Conservation (phyloP, 2,329 filamentous ascomycete genomes). For the Aureobasidium sp. region DNA sequence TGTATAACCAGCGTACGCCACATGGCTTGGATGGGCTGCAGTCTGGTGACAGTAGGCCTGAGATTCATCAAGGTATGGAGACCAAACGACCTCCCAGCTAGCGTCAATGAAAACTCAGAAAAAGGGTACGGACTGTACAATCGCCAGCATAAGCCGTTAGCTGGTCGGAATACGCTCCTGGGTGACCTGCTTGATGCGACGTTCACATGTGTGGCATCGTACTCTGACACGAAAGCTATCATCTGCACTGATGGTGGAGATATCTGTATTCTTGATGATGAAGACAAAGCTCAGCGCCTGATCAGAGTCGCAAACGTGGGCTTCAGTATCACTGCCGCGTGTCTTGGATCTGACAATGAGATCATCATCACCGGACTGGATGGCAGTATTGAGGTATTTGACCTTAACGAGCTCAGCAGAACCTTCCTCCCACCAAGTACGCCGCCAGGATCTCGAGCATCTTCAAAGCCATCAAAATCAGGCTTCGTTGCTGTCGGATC, state of each 20-base stretch:
- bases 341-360: constrained; percentile 61
- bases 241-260: constrained; percentile 90
- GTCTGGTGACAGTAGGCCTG: constrained; percentile 86
- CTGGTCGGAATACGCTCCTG: constrained; percentile 83
- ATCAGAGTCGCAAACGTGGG: constrained; percentile 70
- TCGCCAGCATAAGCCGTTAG: constrained; percentile 71
- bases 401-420: constrained; percentile 38
- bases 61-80: constrained; percentile 96
- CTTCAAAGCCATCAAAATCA: background rate
- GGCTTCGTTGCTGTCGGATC: constrained; percentile 24
- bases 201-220: constrained; percentile 79
- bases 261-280: constrained; percentile 88
- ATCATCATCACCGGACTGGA: constrained; percentile 76
- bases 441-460: background rate
- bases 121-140: constrained; percentile 22
- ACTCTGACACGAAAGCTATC: constrained; percentile 79
- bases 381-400: constrained; percentile 58
- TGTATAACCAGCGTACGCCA: constrained; percentile 88
- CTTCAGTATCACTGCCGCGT: constrained; percentile 74
- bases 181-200: constrained; percentile 84
- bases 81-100: constrained; percentile 62
- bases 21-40: constrained; percentile 92
- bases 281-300: constrained; percentile 75
- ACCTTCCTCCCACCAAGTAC: background rate
- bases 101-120: constrained; percentile 24